phyloP scores from a whole-genome alignment of 1,139 yeast genomes.

The Blastobotrys aristatus region DNA sequence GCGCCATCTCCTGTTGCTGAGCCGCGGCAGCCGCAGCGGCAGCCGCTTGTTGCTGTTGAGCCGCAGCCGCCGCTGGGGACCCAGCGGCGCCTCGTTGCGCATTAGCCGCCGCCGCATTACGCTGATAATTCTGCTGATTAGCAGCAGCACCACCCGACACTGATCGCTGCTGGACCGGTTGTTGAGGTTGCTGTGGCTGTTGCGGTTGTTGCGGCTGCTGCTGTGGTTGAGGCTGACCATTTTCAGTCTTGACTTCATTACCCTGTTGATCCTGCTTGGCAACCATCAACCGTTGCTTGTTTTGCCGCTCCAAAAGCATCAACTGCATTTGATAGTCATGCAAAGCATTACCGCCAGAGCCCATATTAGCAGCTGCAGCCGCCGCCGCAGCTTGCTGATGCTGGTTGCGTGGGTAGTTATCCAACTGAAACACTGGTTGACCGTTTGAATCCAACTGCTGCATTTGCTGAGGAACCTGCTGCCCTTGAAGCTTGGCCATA shows the following conservation, averaged over 20 bases:
- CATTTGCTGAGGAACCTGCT: conserved; percentile 10
- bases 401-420: conserved; percentile 14
- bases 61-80: conserved; percentile 10
- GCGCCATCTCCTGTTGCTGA: conserved; percentile 17
- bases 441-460: conserved; percentile 14
- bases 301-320: conserved; percentile 65
- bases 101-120: conserved; percentile 7
- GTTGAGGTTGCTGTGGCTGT: too few species aligned
- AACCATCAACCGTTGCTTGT: conserved; percentile 46
- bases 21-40: too few species aligned
- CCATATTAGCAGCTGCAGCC: conserved; percentile 18
- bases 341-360: conserved; percentile 38
- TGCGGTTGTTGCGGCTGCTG: too few species aligned
- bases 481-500: conserved; percentile 6
- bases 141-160: conserved; percentile 4
- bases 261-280: conserved; percentile 35
- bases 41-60: conserved; percentile 8
- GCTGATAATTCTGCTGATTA: conserved; percentile 9
- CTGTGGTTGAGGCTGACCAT: conserved; percentile 7
- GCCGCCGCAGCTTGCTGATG: conserved; percentile 11
- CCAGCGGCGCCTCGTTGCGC: conserved; percentile 12
- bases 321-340: conserved; percentile 76
- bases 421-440: conserved; percentile 20
- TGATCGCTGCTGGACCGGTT: conserved; percentile 4
- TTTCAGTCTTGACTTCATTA: conserved; percentile 16